Conservation (phyloP, 108 stramenopile genomes). For the Fistulifera solaris region DNA sequence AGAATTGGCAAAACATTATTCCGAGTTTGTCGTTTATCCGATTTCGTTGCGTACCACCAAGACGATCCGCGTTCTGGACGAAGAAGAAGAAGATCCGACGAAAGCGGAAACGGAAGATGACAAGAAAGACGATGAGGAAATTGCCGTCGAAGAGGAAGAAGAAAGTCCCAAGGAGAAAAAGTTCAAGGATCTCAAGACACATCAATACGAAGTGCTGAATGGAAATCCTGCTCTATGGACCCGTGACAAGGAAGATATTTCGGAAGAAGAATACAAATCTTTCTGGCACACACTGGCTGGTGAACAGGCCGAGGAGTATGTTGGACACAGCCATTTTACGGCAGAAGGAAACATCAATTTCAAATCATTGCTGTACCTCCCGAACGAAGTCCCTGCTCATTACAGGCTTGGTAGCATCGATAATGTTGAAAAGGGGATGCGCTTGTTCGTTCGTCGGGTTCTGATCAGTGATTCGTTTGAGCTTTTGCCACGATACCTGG, state of each 20-base stretch:
- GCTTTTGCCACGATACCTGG: slow-evolving; percentile 91
- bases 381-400: slow-evolving; percentile 49
- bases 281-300: slow-evolving; percentile 81
- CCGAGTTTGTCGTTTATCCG: slow-evolving; percentile 99
- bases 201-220: slow-evolving; percentile 91
- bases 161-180: slow-evolving; percentile 66
- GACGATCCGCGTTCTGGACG: slow-evolving; percentile 68
- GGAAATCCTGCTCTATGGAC: slow-evolving; percentile 96
- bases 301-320: slow-evolving; percentile 47
- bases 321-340: slow-evolving; percentile 95
- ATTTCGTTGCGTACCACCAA: slow-evolving; percentile 80
- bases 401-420: slow-evolving; percentile 43
- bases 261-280: slow-evolving; percentile 96
- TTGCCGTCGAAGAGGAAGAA: slow-evolving; percentile 30
- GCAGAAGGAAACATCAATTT: slow-evolving; percentile 99
- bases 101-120: slow-evolving; percentile 43
- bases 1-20: slow-evolving; percentile 88
- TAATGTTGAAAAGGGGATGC: slow-evolving; percentile 29
- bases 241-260: slow-evolving; percentile 89
- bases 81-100: slow-evolving; percentile 60
- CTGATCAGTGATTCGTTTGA: slow-evolving; percentile 98
- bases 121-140: slow-evolving; percentile 47
- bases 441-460: slow-evolving; percentile 97
- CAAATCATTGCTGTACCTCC: slow-evolving; percentile 94
- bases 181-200: slow-evolving; percentile 79